Percentiles rank a stretch among this genome's conserved stretches.
phyloP scores from a whole-genome alignment of 2,329 filamentous ascomycete genomes.

The Aspergillus latus region DNA sequence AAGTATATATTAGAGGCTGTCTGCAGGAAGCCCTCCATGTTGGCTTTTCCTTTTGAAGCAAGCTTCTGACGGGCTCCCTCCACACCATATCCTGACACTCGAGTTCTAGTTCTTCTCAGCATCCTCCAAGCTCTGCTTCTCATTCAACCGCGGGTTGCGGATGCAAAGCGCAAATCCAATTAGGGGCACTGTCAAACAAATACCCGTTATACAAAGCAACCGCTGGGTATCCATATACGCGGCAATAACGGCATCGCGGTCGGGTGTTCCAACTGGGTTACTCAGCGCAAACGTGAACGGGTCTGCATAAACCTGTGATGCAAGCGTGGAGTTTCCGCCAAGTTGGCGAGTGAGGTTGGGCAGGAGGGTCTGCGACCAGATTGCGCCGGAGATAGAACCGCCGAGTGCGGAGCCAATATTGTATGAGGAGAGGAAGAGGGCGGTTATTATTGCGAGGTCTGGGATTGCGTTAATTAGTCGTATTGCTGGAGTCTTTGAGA shows the following conservation, averaged over 20 bases:
- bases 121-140: constrained; percentile 47
- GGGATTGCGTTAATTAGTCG: neutral
- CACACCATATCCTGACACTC: no score
- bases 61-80: no score
- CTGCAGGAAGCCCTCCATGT: no score
- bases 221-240: constrained; percentile 50
- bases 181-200: constrained; percentile 49
- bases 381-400: constrained; percentile 60
- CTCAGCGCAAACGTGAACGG: constrained; percentile 41
- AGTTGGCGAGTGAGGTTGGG: constrained; percentile 42
- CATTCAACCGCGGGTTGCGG: constrained; percentile 48
- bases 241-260: constrained; percentile 45
- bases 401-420: constrained; percentile 63
- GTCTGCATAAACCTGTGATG: constrained; percentile 41
- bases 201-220: constrained; percentile 52
- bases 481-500: no score
- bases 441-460: constrained; percentile 64
- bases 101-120: constrained; percentile 28
- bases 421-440: constrained; percentile 63
- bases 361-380: constrained; percentile 62
- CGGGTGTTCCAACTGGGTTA: constrained; percentile 47
- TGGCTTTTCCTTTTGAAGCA: no score
- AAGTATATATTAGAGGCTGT: no score
- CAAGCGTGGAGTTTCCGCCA: constrained; percentile 41
- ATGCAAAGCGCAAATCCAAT: constrained; percentile 49